Evolutionary conservation across 2,329 filamentous ascomycete genomes (phyloP), one percentile per base, ranked within the genome.

Genomic region (Xylariales sp.): DNA sequence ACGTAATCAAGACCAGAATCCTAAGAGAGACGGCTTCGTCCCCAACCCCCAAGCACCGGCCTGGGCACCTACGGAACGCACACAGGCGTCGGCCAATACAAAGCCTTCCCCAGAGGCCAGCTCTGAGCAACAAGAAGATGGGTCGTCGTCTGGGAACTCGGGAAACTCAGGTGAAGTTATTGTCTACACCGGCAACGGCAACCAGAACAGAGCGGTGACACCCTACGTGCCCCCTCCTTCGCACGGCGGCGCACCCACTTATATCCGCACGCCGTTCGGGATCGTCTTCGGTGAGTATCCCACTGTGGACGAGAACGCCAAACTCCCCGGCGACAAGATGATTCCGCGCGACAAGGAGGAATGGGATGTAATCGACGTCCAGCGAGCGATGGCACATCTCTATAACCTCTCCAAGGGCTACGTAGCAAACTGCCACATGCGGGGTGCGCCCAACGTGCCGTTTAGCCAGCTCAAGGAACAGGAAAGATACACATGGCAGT

Each of bases 341-440:
- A 72, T 75, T 16, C 67, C 73, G 1, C 72, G 72, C 1, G 54
- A 74, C 32, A 75, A 76, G 56, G 57, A 68, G 4, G 32, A 69
- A 7, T 78, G 76, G 77, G 64, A 72, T 5, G 39, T 65, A 1
- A 23, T 64, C 1, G 77, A 79, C 28, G 70, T 78, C 16, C 62
- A 69, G 30, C 52, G 65, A 36, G 75, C 70, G 0, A 64, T 76
- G 30, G 62, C 70, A 9, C 74, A 76, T 30, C 69, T 79, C 23
- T 74, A 74, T 14, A 71, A 72, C 12, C 57, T 78, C 41, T 71
- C 69, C 50, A 78, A 76, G 64, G 77, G 77, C 7, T 74, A 74
- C 9, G 67, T 78, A 1, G 73, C 74, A 30, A 73, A 67, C n/a
- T 73, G 72, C 34, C 73, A 77, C 59, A 68, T 69, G 32, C 53